Conservation (phyloP, 257 asterid species). For the Capsicum chinense region DNA sequence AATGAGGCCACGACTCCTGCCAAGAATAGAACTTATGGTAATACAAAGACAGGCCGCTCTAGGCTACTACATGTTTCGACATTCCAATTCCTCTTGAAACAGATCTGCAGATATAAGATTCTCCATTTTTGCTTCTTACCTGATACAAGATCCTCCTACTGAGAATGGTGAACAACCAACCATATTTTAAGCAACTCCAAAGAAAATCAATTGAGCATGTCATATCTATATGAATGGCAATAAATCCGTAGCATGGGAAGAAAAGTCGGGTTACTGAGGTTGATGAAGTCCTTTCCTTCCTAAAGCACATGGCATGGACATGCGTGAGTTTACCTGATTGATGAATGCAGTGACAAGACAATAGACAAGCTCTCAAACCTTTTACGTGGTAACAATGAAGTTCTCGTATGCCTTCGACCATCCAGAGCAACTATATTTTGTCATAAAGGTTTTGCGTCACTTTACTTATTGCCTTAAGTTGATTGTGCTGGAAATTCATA, state of each 20-base stretch:
- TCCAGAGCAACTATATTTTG: neutral
- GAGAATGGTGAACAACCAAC: neutral
- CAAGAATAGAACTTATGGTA: neutral
- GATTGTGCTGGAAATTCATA: neutral
- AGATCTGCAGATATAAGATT: neutral
- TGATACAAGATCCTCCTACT: neutral
- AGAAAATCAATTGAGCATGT: neutral
- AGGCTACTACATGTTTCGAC: neutral
- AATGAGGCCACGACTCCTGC: neutral
- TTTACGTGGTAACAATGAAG: neutral
- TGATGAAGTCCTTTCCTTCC: neutral
- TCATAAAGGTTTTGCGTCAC: neutral
- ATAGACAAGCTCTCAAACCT: neutral
- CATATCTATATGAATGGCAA: neutral
- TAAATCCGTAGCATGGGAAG: neutral
- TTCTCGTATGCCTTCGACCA: neutral
- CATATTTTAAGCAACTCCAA: neutral
- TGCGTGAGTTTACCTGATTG: neutral
- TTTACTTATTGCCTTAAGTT: neutral
- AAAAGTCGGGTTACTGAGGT: neutral
- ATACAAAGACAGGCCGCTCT: constrained; percentile 1
- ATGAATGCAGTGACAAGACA: neutral
- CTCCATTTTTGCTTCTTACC: neutral
- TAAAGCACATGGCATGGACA: neutral
- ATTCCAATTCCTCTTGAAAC: neutral